Evolutionary conservation across 129 eudicot species (phyloP).

Genomic region (Calendula officinalis): DNA sequence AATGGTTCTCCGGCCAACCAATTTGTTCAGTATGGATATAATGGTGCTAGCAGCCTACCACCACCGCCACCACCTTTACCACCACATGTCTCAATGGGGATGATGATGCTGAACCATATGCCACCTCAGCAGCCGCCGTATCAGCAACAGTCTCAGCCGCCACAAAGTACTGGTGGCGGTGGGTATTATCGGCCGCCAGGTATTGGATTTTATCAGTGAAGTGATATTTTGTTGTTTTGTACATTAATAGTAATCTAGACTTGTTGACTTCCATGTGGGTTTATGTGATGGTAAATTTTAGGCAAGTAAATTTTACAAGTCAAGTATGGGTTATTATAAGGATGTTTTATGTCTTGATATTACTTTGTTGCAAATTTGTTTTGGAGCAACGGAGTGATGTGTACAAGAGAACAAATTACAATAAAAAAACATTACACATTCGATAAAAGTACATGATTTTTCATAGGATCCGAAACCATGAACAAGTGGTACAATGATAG

Average conservation of each 20-base stretch:
- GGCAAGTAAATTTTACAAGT: too few species aligned
- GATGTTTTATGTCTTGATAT: too few species aligned
- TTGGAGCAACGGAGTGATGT: too few species aligned
- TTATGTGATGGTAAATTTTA: too few species aligned
- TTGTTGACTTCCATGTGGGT: neutral
- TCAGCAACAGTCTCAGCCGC: constrained; percentile 33
- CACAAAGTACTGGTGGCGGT: constrained; percentile 36
- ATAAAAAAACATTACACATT: too few species aligned
- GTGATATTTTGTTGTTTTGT: constrained; percentile 31
- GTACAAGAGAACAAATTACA: too few species aligned
- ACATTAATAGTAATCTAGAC: constrained; percentile 49
- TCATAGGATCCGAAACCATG: neutral
- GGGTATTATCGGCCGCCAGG: constrained; percentile 77
- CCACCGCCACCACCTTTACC: constrained; percentile 76
- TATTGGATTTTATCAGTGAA: constrained; percentile 76
- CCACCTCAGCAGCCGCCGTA: constrained; percentile 29
- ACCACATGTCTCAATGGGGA: constrained; percentile 48
- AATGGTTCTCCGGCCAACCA: too few species aligned
- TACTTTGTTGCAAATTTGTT: too few species aligned
- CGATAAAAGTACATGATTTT: too few species aligned
- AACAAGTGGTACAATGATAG: constrained; percentile 4
- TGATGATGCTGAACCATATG: constrained; percentile 54
- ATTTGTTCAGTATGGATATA: constrained; percentile 33
- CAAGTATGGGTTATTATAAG: too few species aligned
- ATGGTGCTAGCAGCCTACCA: constrained; percentile 50